Conservation (phyloP, 352 stramenopile genomes). For the Phytophthora rubi region DNA sequence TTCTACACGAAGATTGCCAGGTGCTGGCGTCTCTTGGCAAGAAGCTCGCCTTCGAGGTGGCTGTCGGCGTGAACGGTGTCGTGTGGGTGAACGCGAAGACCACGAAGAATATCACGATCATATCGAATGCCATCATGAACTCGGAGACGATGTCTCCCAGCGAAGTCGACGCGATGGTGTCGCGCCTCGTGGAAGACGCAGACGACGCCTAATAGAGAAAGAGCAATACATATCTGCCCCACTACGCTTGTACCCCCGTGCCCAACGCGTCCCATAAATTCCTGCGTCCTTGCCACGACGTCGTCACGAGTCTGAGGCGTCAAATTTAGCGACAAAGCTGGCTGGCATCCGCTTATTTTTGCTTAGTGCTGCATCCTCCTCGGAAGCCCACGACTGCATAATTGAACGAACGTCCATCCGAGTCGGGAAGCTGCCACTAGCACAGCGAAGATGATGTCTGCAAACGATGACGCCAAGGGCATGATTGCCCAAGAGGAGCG, state of each 20-base stretch:
- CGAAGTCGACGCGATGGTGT: constrained; percentile 83
- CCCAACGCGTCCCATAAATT: too few relatives aligned
- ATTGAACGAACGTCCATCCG: neutral
- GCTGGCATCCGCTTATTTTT: constrained; percentile 21
- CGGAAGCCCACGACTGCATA: neutral
- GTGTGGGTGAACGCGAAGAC: constrained; percentile 95
- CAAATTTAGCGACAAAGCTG: constrained; percentile 25
- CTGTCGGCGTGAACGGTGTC: constrained; percentile 95
- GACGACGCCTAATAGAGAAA: constrained; percentile 48
- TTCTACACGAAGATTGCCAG: constrained; percentile 73
- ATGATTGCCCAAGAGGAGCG: constrained; percentile 96
- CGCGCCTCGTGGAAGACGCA: constrained; percentile 66
- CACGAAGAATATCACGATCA: constrained; percentile 85
- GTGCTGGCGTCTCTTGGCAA: constrained; percentile 89
- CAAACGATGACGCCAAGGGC: constrained; percentile 75
- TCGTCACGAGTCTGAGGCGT: neutral
- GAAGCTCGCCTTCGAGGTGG: constrained; percentile 94
- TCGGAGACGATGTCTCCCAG: constrained; percentile 85
- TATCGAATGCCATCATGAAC: constrained; percentile 90
- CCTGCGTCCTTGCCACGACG: neutral
- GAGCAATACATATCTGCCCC: constrained; percentile 17
- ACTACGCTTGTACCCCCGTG: neutral
- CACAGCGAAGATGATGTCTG: constrained; percentile 63
- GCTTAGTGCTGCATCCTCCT: neutral
- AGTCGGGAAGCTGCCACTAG: neutral